Percentiles rank a stretch among this genome's conserved stretches.
phyloP scores from a whole-genome alignment of 2,329 filamentous ascomycete genomes.

The Penicillium sp. region DNA sequence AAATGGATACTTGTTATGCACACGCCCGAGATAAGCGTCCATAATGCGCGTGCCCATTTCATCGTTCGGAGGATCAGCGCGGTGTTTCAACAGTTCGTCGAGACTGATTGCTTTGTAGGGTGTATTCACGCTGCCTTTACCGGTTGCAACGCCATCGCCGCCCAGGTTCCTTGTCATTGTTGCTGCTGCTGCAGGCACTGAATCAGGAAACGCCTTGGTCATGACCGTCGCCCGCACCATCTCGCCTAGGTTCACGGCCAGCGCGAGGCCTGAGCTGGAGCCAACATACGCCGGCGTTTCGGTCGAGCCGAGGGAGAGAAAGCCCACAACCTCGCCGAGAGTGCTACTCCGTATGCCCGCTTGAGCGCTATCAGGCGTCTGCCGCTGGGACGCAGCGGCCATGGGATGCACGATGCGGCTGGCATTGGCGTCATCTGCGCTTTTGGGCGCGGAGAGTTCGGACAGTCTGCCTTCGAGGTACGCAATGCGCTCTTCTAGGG shows the following conservation, averaged over 20 bases:
- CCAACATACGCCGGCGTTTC: conserved; percentile 50
- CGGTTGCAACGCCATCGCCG: conserved; percentile 5
- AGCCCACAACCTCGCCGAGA: conserved; percentile 46
- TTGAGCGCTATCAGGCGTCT: conserved; percentile 17
- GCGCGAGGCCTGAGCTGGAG: conserved; percentile 47
- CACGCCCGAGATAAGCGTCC: conserved; percentile 43
- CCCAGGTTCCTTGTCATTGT: conserved; percentile 1
- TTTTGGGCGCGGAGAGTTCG: conserved; percentile 15
- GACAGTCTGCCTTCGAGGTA: conserved; percentile 37
- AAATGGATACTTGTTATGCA: conserved; percentile 51
- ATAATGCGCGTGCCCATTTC: conserved; percentile 44
- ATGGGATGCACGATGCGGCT: conserved; percentile 17
- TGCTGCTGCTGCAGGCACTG: conserved; percentile 12
- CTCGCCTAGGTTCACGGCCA: conserved; percentile 49
- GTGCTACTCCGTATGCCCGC: conserved; percentile 31
- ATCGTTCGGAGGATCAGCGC: conserved; percentile 46
- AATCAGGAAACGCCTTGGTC: conserved; percentile 46
- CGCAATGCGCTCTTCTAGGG: conserved; percentile 40
- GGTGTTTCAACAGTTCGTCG: conserved; percentile 41
- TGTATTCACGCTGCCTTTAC: conserved; percentile 14
- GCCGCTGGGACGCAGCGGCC: conserved; percentile 23
- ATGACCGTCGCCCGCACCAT: conserved; percentile 54
- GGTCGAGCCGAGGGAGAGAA: conserved; percentile 43
- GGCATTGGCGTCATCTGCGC: conserved; percentile 14
- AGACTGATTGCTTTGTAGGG: conserved; percentile 29